Percentiles rank a stretch among this genome's conserved stretches.
phyloP scores from a whole-genome alignment of 2,329 filamentous ascomycete genomes.

The Rhynchosporium graminicola region DNA sequence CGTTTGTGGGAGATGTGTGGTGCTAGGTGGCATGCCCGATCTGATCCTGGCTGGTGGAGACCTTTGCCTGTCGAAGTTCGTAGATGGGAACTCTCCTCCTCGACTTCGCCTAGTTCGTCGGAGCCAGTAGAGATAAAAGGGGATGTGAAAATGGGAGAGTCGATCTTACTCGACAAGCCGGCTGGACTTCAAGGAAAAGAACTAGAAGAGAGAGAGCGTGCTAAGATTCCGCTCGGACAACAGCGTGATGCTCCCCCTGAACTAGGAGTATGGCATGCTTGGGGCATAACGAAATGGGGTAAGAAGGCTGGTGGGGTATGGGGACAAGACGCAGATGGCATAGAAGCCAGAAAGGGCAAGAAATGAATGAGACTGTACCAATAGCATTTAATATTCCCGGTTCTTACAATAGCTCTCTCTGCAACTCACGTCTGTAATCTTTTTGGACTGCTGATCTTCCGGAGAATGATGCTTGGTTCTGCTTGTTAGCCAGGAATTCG shows the following conservation, averaged over 20 bases:
- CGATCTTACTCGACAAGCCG: slow-evolving; percentile 47
- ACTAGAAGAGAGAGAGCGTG: slow-evolving; percentile 32
- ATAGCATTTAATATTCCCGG: not conserved
- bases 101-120: not conserved
- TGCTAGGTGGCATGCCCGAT: slow-evolving; percentile 67
- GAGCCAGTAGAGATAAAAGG: slow-evolving; percentile 24
- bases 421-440: not conserved
- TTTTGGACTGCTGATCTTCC: no score
- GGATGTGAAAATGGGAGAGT: slow-evolving; percentile 46
- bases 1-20: slow-evolving; percentile 84
- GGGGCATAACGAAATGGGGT: slow-evolving; percentile 55
- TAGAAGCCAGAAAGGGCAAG: slow-evolving; percentile 35
- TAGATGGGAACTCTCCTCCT: slow-evolving; percentile 60
- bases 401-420: not conserved
- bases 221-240: slow-evolving; percentile 41
- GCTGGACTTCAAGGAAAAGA: slow-evolving; percentile 43
- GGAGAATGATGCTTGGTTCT: no score
- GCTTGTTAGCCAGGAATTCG: no score
- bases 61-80: slow-evolving; percentile 64
- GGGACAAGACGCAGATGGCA: slow-evolving; percentile 48
- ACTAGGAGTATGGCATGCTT: slow-evolving; percentile 54
- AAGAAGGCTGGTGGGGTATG: slow-evolving; percentile 51
- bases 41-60: slow-evolving; percentile 64
- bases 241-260: slow-evolving; percentile 49
- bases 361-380: not conserved